These are phyloP conservation scores for Coemansia linderi DNA, from an alignment of 371 early-diverging fungal genomes.

Conservation along the genomic window DNA sequence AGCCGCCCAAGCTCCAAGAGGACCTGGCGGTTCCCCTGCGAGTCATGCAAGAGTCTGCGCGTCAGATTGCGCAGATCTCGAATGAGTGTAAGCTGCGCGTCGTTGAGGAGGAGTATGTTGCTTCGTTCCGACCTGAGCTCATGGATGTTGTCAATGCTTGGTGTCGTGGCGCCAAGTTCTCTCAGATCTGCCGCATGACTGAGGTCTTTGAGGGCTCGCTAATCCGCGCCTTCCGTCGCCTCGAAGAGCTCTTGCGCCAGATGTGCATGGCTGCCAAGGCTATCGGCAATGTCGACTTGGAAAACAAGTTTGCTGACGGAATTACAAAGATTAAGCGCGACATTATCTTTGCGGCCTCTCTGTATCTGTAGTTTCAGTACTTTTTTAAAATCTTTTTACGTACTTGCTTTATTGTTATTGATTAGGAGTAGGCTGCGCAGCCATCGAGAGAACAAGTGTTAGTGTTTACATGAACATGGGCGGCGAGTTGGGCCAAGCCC, in stretches of 20 bases:
- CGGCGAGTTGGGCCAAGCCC: no score
- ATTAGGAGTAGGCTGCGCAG: no score
- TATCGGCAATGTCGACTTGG: conserved; percentile 97
- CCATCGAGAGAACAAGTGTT: no score
- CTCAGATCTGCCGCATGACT: conserved; percentile 95
- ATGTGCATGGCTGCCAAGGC: conserved; percentile 93
- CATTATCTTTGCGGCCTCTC: conserved; percentile 97
- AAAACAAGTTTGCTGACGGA: conserved; percentile 94
- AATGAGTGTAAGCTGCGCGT: conserved; percentile 83
- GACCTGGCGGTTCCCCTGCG: conserved; percentile 81
- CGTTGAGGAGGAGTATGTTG: conserved; percentile 82
- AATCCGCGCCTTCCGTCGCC: conserved; percentile 91
- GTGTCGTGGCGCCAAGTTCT: conserved; percentile 94
- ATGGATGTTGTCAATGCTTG: conserved; percentile 99
- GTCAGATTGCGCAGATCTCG: conserved; percentile 84
- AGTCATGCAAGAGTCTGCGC: conserved; percentile 84
- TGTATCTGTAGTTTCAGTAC: conserved; percentile 77
- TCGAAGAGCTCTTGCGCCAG: conserved; percentile 97
- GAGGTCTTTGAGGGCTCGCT: conserved; percentile 97
- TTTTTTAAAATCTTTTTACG: neutral
- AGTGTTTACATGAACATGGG: no score
- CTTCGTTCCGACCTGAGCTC: conserved; percentile 82
- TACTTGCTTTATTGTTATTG: no score
- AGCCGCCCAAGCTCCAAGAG: conserved; percentile 60
- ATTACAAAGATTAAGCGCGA: conserved; percentile 97